These are phyloP conservation scores for Suillus hirtellus DNA, from an alignment of 768 basidiomycete genomes.

Conservation along the genomic window DNA sequence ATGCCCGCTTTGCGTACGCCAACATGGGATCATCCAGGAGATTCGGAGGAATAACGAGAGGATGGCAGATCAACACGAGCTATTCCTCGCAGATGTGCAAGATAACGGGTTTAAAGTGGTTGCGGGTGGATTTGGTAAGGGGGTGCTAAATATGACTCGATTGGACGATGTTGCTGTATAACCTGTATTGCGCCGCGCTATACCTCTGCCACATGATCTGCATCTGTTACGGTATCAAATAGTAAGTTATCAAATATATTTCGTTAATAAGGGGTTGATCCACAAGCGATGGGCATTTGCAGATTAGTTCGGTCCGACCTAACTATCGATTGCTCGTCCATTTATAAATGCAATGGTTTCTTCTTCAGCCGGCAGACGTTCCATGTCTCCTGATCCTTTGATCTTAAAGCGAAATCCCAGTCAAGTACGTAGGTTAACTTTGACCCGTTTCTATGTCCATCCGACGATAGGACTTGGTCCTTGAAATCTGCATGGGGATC, in stretches of 20 bases:
- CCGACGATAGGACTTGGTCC: neutral
- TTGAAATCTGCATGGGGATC: neutral
- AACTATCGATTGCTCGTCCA: neutral
- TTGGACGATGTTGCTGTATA: conserved; percentile 27
- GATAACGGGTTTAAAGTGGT: conserved; percentile 70
- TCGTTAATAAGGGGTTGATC: neutral
- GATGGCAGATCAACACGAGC: conserved; percentile 78
- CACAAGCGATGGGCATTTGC: neutral
- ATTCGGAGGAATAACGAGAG: conserved; percentile 84
- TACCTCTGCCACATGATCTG: neutral
- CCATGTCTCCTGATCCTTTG: neutral
- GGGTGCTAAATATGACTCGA: conserved; percentile 46
- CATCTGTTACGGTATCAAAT: neutral
- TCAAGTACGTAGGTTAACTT: neutral
- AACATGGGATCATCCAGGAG: conserved; percentile 88
- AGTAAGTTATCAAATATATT: neutral
- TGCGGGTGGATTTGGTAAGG: conserved; percentile 68
- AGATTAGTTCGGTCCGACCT: neutral
- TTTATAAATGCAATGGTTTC: neutral
- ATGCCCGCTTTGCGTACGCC: conserved; percentile 85
- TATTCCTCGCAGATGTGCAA: conserved; percentile 76
- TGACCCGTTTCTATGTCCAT: neutral
- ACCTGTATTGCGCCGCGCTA: no score
- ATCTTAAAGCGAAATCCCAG: no score
- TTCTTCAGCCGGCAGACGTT: neutral